Conservation (phyloP, 257 asterid genomes). For the Paulownia fortunei region DNA sequence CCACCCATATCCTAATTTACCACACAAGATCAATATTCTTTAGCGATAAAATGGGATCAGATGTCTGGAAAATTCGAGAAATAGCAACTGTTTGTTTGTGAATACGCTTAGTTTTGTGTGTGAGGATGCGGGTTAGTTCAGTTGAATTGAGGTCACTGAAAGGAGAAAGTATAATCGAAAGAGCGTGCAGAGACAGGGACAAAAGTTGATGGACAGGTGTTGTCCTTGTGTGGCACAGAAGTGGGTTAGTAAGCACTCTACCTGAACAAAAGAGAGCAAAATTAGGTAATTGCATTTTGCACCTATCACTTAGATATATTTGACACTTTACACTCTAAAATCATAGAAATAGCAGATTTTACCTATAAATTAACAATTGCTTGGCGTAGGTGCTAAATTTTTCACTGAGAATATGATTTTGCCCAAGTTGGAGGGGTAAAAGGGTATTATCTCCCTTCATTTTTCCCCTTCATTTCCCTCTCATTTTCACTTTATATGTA, state of each 20-base stretch:
- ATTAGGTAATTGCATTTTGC: too few species aligned
- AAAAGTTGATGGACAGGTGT: slow-evolving; percentile 34
- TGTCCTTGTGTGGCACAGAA: not conserved
- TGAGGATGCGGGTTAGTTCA: not conserved
- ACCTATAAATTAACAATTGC: too few species aligned
- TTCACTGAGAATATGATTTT: too few species aligned
- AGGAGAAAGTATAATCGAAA: not conserved
- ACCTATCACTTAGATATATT: too few species aligned
- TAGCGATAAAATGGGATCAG: not conserved
- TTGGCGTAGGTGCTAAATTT: too few species aligned
- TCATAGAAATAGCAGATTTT: too few species aligned
- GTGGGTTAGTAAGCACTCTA: slow-evolving; percentile 5
- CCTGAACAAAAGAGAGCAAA: too few species aligned
- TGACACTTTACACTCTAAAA: too few species aligned
- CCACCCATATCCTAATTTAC: slow-evolving; percentile 59
- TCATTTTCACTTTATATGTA: too few species aligned
- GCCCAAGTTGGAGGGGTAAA: too few species aligned
- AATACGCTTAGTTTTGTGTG: not conserved
- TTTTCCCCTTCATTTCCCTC: too few species aligned
- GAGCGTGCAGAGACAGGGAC: slow-evolving; percentile 10
- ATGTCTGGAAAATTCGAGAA: not conserved
- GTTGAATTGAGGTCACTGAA: not conserved
- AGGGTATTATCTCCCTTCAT: too few species aligned
- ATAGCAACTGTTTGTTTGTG: not conserved
- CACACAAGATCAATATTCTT: not conserved